Evolutionary conservation across 768 basidiomycete species (phyloP), one percentile per base, ranked within the genome.

Genomic region (Lyophyllum semitale): DNA sequence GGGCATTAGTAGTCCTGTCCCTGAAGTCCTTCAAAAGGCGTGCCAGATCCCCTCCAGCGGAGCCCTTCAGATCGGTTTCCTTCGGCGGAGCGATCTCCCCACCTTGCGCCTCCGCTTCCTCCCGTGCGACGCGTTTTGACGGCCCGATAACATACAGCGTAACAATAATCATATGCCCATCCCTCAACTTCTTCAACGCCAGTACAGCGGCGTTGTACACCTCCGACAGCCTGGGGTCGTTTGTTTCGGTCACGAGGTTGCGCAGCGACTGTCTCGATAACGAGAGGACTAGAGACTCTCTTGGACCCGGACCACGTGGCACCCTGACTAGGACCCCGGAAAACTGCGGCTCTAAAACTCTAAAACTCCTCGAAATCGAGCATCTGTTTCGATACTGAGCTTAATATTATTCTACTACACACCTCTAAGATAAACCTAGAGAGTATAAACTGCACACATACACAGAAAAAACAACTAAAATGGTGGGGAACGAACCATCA

Each of bases 121-220:
- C 57, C 25, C 35, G 35, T 12, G 42, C 47, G 3, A 54, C 27
- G 17, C 57, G 44, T 15, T 38, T 70, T 8, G 91, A 87, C 33
- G 91, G 93, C 23, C 80, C 82, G 30, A 94, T 77, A 59, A 95
- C 91, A 66, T 91, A 95, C 40, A 87, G 62, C 27, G 87, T 79
- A 25, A 85, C 90, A 50, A 95, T 85, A 20, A 82, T 77, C 71
- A 94, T 85, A 70, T 95, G 93, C 13, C 82, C 82, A 59, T 94
- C 90, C 42, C 93, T 74, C 66, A 95, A 88, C 58, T 77, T 70
- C 70, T 89, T 91, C 55, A 95, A 74, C 1, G 91, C 79, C 23
- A 65, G 59, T 2, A 95, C 80, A 0, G 89, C 84, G 2, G 62
- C 62, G 62, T 95, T 89, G 67, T 92, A 95, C 7, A 85, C 82